Evolutionary conservation across 2,329 filamentous ascomycete genomes (phyloP).

Genomic region (Botrytis deweyae): DNA sequence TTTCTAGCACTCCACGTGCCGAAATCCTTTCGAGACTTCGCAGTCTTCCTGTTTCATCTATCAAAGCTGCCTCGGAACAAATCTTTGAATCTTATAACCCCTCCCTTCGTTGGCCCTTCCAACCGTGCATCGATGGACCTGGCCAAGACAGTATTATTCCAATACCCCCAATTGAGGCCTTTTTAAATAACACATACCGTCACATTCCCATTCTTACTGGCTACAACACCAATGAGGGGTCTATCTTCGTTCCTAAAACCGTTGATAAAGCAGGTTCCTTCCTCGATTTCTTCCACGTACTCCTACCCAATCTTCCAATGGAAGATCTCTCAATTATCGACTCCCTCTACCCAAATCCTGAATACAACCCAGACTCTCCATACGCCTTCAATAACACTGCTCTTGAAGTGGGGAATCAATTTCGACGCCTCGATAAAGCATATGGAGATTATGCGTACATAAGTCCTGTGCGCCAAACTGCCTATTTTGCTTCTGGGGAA

Average conservation of each 20-base stretch:
- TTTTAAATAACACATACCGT: conserved; percentile 53
- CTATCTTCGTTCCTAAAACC: conserved; percentile 57
- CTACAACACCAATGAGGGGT: conserved; percentile 69
- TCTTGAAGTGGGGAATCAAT: conserved; percentile 51
- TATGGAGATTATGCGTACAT: conserved; percentile 67
- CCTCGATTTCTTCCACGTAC: conserved; percentile 56
- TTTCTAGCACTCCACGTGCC: conserved; percentile 44
- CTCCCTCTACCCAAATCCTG: conserved; percentile 62
- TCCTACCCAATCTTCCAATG: conserved; percentile 57
- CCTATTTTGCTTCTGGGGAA: conserved; percentile 43
- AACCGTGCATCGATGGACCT: conserved; percentile 63
- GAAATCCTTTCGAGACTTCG: conserved; percentile 54
- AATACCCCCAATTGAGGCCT: conserved; percentile 58
- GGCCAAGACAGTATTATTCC: conserved; percentile 50
- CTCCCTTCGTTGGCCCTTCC: conserved; percentile 61
- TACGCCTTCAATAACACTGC: not conserved
- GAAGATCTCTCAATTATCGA: conserved; percentile 56
- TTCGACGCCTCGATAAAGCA: conserved; percentile 56
- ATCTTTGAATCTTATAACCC: conserved; percentile 48
- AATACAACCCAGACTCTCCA: conserved; percentile 40
- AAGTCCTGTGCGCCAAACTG: conserved; percentile 61
- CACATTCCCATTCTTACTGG: conserved; percentile 65
- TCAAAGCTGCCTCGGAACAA: conserved; percentile 45
- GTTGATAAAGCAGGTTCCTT: conserved; percentile 51
- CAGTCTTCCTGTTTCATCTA: conserved; percentile 41